These are phyloP conservation scores for Paecilomyces sp. DNA, from an alignment of 2,329 filamentous ascomycete genomes.

Conservation along the genomic window DNA sequence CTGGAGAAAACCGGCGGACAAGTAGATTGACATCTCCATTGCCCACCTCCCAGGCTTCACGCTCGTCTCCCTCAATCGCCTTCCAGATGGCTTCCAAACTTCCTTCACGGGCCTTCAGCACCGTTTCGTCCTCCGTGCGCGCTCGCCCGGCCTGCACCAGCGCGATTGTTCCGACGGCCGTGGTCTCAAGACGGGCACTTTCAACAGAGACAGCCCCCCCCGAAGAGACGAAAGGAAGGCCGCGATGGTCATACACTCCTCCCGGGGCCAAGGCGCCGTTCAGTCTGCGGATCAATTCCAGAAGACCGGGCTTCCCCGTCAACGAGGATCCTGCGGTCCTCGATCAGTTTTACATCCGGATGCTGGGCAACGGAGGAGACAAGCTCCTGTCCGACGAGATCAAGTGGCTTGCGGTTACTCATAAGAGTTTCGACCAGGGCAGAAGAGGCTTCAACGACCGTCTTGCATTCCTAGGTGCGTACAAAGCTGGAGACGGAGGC, in stretches of 20 bases:
- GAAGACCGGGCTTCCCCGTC: constrained; percentile 47
- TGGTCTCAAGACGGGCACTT: constrained; percentile 16
- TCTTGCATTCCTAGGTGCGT: constrained; percentile 76
- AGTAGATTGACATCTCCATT: constrained; percentile 9
- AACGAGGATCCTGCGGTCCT: constrained; percentile 70
- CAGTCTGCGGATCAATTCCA: constrained; percentile 27
- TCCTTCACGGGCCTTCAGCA: constrained; percentile 33
- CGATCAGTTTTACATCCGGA: constrained; percentile 67
- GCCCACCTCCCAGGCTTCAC: constrained; percentile 6
- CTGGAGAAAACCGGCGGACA: constrained; percentile 8
- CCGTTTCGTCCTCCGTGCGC: constrained; percentile 23
- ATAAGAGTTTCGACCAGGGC: constrained; percentile 97
- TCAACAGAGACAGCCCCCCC: constrained; percentile 15
- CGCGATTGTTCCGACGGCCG: constrained; percentile 9
- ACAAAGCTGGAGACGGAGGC: neutral
- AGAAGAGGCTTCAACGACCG: constrained; percentile 90
- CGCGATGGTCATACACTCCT: constrained; percentile 67
- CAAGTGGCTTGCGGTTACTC: constrained; percentile 94
- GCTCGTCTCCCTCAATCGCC: constrained; percentile 7
- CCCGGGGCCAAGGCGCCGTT: constrained; percentile 63
- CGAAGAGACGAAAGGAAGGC: constrained; percentile 31
- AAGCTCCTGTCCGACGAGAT: constrained; percentile 77
- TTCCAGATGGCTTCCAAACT: constrained; percentile 42
- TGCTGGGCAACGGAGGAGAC: constrained; percentile 68
- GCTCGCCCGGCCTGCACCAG: constrained; percentile 13